Conservation (phyloP, 2,329 filamentous ascomycete genomes). For the Aspergillus pseudoviridinutans region DNA sequence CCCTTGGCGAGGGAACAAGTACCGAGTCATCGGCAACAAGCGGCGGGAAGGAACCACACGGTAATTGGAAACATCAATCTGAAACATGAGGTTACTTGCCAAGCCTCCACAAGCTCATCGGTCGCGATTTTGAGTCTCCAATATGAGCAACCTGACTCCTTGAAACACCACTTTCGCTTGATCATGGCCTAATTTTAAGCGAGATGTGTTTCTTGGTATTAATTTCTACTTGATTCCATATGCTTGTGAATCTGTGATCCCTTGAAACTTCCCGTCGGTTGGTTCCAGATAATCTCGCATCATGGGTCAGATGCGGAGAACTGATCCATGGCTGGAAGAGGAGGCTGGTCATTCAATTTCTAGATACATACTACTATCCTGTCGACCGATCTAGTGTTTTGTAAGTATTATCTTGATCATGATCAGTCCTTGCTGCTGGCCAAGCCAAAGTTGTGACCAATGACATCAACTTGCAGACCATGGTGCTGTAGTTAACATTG, state of each 20-base stretch:
- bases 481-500: not conserved
- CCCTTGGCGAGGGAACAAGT: not conserved
- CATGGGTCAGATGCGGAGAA: conserved; percentile 5
- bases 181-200: not conserved
- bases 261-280: not conserved
- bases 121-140: not conserved
- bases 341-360: not conserved
- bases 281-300: not conserved
- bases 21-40: not conserved
- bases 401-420: not conserved
- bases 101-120: not conserved
- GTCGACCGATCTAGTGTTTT: no score
- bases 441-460: not conserved
- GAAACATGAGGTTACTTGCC: not conserved
- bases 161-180: not conserved
- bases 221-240: not conserved
- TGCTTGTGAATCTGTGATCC: not conserved
- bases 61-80: not conserved
- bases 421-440: not conserved
- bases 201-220: not conserved
- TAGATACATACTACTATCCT: no score
- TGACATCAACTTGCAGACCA: not conserved
- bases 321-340: not conserved
- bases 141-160: not conserved
- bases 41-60: not conserved